phyloP scores from a whole-genome alignment of 2,329 filamentous ascomycete genomes.

The Hypoxylon sp. region DNA sequence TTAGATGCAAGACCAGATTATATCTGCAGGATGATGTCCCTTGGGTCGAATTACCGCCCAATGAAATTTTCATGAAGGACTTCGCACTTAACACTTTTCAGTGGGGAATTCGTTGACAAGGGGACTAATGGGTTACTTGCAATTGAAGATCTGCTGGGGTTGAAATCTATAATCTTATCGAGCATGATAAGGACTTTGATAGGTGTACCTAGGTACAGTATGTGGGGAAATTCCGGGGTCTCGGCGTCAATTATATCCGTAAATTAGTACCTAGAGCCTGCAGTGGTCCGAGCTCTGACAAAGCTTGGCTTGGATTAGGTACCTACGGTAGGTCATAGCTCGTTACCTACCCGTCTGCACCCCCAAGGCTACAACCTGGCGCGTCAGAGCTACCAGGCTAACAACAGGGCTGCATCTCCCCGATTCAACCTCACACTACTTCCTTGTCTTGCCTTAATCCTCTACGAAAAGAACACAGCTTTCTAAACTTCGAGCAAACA shows the following conservation, averaged over 20 bases:
- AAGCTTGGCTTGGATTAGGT: conserved; percentile 14
- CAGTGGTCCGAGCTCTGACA: conserved; percentile 25
- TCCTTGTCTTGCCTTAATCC: conserved; percentile 10
- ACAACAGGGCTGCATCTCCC: conserved; percentile 28
- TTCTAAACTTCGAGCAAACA: conserved; percentile 8
- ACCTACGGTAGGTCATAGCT: conserved; percentile 29
- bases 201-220: conserved; percentile 10
- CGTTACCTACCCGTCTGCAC: conserved; percentile 2
- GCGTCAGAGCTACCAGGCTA: conserved; percentile 45
- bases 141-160: neutral
- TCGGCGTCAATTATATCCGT: conserved; percentile 42
- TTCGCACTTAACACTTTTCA: conserved; percentile 45
- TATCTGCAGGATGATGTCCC: conserved; percentile 29
- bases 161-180: conserved; percentile 26
- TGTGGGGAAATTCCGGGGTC: neutral
- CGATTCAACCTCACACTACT: conserved; percentile 31
- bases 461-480: conserved; percentile 10
- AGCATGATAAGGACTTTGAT: conserved; percentile 9
- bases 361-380: conserved; percentile 44
- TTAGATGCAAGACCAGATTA: conserved; percentile 22
- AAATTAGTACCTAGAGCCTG: neutral
- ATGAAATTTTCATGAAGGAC: conserved; percentile 43
- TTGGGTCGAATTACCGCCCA: conserved; percentile 30
- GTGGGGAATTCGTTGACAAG: conserved; percentile 34
- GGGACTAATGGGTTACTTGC: conserved; percentile 12